Evolutionary conservation across 2,329 filamentous ascomycete species (phyloP).

Genomic region (Grosmannia penicillata): DNA sequence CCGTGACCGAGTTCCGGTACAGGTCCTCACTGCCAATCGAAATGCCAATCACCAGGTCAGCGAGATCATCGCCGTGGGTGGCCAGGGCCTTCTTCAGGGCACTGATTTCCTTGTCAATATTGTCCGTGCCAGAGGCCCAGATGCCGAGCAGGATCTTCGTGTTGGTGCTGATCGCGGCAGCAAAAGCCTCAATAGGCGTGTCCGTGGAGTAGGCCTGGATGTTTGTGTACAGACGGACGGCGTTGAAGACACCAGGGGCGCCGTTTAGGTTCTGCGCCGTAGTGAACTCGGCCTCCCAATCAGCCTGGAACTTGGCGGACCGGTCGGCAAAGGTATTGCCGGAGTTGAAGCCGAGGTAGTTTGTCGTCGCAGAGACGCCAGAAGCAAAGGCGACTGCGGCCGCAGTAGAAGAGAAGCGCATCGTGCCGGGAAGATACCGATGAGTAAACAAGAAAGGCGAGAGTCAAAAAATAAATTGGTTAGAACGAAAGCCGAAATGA

Average conservation of each 20-base stretch:
- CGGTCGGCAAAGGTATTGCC: slow-evolving; percentile 29
- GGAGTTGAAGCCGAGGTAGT: slow-evolving; percentile 41
- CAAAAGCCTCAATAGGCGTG: slow-evolving; percentile 69
- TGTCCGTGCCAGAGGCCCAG: slow-evolving; percentile 41
- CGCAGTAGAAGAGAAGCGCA: no score
- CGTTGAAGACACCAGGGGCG: slow-evolving; percentile 46
- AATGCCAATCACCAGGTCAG: slow-evolving; percentile 46
- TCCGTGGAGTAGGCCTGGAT: slow-evolving; percentile 50
- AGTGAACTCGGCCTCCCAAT: slow-evolving; percentile 54
- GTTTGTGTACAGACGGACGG: slow-evolving; percentile 56
- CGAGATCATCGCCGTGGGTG: slow-evolving; percentile 33
- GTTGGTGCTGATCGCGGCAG: slow-evolving; percentile 48
- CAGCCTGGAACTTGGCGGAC: slow-evolving; percentile 36
- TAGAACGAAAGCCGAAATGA: no score
- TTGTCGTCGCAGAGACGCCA: no score
- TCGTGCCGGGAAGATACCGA: no score
- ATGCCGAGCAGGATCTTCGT: slow-evolving; percentile 49
- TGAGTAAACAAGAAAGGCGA: no score
- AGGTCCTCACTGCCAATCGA: slow-evolving; percentile 54
- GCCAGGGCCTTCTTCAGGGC: slow-evolving; percentile 42
- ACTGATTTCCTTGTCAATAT: slow-evolving; percentile 43
- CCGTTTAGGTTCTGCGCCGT: slow-evolving; percentile 48
- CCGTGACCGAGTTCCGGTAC: slow-evolving; percentile 47
- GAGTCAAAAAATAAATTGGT: no score
- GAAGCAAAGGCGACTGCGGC: no score